phyloP scores from a whole-genome alignment of 176 grass and related monocot genomes.

The Aechmea fasciata region DNA sequence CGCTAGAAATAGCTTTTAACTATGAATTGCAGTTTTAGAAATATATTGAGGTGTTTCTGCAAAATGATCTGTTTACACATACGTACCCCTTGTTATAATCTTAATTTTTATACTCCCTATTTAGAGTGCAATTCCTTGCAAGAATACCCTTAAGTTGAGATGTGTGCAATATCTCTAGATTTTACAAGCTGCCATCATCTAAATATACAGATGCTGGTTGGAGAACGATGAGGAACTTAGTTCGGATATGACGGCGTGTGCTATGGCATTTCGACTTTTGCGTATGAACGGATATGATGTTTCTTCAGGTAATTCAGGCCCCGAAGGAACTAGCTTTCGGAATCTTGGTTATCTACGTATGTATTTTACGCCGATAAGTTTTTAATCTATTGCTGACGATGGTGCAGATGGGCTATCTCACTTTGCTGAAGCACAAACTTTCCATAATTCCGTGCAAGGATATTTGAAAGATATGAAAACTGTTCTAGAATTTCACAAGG shows the following conservation, averaged over 20 bases:
- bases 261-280: slow-evolving; percentile 68
- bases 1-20: background rate
- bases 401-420: slow-evolving; percentile 40
- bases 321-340: background rate
- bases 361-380: slow-evolving; percentile 1
- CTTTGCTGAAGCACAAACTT: too few relatives aligned
- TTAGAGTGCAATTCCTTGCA: background rate
- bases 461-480: slow-evolving; percentile 59
- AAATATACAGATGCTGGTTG: slow-evolving; percentile 61
- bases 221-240: slow-evolving; percentile 48
- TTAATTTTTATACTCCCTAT: too few relatives aligned
- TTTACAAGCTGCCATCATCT: slow-evolving; percentile 10
- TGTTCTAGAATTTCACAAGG: slow-evolving; percentile 62
- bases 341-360: background rate
- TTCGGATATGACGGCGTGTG: slow-evolving; percentile 42
- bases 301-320: slow-evolving; percentile 40
- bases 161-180: background rate
- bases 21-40: background rate
- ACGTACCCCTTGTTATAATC: background rate
- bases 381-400: slow-evolving; percentile 2
- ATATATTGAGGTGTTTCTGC: too few relatives aligned
- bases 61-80: too few relatives aligned
- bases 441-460: slow-evolving; percentile 49
- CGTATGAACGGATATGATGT: slow-evolving; percentile 63
- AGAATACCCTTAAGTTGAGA: too few relatives aligned